A percentile compares a stretch with the other conserved stretches of the same genome.
Conservation (phyloP, 495 filamentous ascomycete species). For the Filosporella fistucella region DNA sequence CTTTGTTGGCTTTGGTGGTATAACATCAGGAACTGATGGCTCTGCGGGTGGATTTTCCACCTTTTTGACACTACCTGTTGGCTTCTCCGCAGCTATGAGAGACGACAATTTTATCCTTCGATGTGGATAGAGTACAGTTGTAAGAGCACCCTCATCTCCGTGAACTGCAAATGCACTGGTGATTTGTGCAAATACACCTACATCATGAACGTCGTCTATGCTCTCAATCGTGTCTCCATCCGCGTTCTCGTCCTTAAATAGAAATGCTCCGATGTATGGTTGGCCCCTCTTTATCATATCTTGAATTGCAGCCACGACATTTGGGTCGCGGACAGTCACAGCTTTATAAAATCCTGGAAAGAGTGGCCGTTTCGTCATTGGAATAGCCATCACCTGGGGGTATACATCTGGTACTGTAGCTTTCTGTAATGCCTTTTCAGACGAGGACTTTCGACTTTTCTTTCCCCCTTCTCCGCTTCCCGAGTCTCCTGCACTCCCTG, state of each 20-base stretch:
- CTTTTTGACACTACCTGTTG: conserved; percentile 35
- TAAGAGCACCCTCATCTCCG: conserved; percentile 73
- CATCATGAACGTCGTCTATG: conserved; percentile 84
- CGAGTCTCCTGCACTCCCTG: conserved; percentile 38
- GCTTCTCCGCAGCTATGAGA: conserved; percentile 56
- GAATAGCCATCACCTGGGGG: conserved; percentile 97
- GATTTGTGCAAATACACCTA: conserved; percentile 95
- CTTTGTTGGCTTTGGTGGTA: conserved; percentile 22
- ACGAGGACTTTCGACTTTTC: conserved; percentile 57
- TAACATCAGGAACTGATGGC: conserved; percentile 17
- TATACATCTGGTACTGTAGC: conserved; percentile 90
- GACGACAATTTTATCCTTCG: conserved; percentile 86
- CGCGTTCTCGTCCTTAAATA: conserved; percentile 92
- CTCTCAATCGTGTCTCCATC: conserved; percentile 89
- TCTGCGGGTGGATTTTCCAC: conserved; percentile 38
- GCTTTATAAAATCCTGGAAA: conserved; percentile 99
- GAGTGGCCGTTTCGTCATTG: conserved; percentile 90
- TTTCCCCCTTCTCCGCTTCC: conserved; percentile 43
- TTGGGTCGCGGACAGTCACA: conserved; percentile 86
- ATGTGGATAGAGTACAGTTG: conserved; percentile 92
- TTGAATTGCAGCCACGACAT: conserved; percentile 83
- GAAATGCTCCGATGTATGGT: conserved; percentile 93
- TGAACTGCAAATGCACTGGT: conserved; percentile 89
- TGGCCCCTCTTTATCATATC: conserved; percentile 98
- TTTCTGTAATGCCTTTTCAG: conserved; percentile 77